A percentile compares a stretch with the other conserved stretches of the same genome.
These are phyloP conservation scores for Aphanomyces euteiches DNA, from an alignment of 352 stramenopile genomes.

Conservation along the genomic window DNA sequence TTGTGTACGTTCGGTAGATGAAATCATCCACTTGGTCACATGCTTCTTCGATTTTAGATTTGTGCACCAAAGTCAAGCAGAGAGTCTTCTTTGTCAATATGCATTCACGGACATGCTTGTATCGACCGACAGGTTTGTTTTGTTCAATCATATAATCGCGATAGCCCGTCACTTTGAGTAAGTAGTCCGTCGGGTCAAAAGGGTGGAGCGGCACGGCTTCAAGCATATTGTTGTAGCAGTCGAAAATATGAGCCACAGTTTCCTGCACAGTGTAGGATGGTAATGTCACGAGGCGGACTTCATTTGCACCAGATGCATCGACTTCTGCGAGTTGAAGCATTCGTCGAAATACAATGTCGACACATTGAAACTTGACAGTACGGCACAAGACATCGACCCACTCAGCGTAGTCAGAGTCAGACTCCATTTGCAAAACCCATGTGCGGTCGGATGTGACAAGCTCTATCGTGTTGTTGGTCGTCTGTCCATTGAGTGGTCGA, in stretches of 20 bases:
- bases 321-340: constrained; percentile 84
- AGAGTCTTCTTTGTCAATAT: constrained; percentile 83
- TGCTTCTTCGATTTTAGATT: constrained; percentile 78
- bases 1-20: constrained; percentile 13
- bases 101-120: constrained; percentile 82
- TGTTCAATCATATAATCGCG: constrained; percentile 83
- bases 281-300: constrained; percentile 80
- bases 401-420: constrained; percentile 64
- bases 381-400: constrained; percentile 76
- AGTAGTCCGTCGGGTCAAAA: constrained; percentile 74
- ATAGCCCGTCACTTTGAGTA: constrained; percentile 79
- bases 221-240: constrained; percentile 77
- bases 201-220: constrained; percentile 67
- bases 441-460: constrained; percentile 73
- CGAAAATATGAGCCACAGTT: constrained; percentile 86
- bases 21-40: constrained; percentile 16
- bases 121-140: constrained; percentile 74
- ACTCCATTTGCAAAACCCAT: constrained; percentile 70
- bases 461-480: constrained; percentile 62
- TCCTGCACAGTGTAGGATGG: constrained; percentile 75
- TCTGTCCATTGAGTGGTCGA: constrained; percentile 49
- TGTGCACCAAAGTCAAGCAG: constrained; percentile 75
- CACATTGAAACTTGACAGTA: constrained; percentile 74
- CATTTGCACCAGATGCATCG: constrained; percentile 70
- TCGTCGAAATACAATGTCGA: constrained; percentile 72